A percentile compares a stretch with the other conserved stretches of the same genome.
Evolutionary conservation across 2,329 filamentous ascomycete species (phyloP).

Genomic region (Corniculantispora saksenae): DNA sequence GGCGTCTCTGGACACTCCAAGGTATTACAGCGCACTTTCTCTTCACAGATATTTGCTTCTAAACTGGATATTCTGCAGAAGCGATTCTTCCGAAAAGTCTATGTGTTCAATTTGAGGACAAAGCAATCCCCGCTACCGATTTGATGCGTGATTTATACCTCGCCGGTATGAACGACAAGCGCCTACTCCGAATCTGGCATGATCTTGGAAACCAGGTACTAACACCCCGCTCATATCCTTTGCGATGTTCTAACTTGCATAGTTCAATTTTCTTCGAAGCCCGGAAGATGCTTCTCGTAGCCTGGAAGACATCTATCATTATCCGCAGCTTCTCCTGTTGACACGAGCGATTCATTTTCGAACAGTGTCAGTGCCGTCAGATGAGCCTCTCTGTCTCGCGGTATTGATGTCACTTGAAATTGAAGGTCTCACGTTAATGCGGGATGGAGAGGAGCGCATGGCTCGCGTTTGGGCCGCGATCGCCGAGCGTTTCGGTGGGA

Average conservation of each 20-base stretch:
- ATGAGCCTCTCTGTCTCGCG: conserved; percentile 33
- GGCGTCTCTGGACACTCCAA: conserved; percentile 43
- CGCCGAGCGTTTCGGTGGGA: conserved; percentile 20
- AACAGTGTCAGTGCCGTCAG: conserved; percentile 31
- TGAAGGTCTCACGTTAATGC: conserved; percentile 18
- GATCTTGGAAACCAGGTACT: conserved; percentile 25
- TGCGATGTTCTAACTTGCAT: background rate
- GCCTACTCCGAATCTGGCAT: conserved; percentile 25
- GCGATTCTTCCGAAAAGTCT: conserved; percentile 33
- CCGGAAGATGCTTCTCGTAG: background rate
- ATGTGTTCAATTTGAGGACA: conserved; percentile 36
- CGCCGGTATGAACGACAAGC: conserved; percentile 20
- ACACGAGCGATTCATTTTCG: conserved; percentile 30
- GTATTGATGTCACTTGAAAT: conserved; percentile 31
- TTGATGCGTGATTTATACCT: conserved; percentile 21
- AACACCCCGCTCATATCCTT: background rate
- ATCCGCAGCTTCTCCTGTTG: conserved; percentile 22
- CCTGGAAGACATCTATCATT: background rate
- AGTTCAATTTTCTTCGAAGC: conserved; percentile 25
- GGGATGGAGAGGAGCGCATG: conserved; percentile 26
- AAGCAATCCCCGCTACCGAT: conserved; percentile 23
- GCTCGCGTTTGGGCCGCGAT: conserved; percentile 27
- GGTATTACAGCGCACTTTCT: conserved; percentile 17
- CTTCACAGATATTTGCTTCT: background rate
- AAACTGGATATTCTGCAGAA: conserved; percentile 26